Evolutionary conservation across 441 rosid species (phyloP).

Genomic region (Viola pubescens): DNA sequence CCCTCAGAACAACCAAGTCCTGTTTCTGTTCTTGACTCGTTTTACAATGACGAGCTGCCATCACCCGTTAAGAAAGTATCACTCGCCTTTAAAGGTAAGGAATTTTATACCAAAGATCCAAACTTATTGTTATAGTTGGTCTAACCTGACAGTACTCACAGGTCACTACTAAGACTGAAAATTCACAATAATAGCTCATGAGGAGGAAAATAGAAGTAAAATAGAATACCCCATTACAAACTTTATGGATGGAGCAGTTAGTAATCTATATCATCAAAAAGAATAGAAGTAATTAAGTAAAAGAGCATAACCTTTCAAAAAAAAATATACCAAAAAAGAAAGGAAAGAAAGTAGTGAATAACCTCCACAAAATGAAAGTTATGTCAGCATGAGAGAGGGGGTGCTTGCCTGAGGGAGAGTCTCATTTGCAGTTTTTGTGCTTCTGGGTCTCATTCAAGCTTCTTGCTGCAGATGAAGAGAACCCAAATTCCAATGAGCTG

Average conservation of each 20-base stretch:
- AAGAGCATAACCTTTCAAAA: no score
- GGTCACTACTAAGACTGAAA: constrained; percentile 2
- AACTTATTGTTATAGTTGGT: neutral
- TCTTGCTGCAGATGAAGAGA: constrained; percentile 46
- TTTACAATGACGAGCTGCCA: constrained; percentile 67
- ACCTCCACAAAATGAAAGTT: no score
- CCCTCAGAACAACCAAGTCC: constrained; percentile 91
- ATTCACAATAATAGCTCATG: neutral
- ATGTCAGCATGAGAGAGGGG: no score
- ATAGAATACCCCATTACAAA: no score
- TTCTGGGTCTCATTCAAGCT: constrained; percentile 3
- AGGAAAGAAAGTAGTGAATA: no score
- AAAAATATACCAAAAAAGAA: no score
- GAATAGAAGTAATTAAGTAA: no score
- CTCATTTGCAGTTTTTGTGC: no score
- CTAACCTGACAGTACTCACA: neutral
- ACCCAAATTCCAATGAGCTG: constrained; percentile 29
- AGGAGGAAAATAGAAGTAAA: no score
- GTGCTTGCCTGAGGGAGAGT: no score
- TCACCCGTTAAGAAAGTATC: constrained; percentile 76
- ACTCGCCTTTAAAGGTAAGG: constrained; percentile 52
- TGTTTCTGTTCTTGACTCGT: constrained; percentile 80
- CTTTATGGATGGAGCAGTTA: no score
- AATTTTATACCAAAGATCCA: neutral
- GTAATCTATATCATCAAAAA: no score